Conservation (phyloP, 306 rosid genomes). For the Begonia masoniana region DNA sequence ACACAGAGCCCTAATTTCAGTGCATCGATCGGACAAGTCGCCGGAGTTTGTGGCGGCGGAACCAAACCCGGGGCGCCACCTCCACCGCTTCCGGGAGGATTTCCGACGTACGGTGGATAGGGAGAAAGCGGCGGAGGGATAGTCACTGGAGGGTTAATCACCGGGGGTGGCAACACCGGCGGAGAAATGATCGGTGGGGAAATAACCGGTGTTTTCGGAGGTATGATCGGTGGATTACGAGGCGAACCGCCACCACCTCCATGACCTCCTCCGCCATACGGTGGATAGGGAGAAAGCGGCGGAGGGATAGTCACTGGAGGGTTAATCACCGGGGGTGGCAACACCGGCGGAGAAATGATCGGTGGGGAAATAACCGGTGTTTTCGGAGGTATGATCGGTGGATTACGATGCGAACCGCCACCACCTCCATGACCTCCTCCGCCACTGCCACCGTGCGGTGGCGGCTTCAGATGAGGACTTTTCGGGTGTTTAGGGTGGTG, state of each 20-base stretch:
- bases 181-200: conserved; percentile 38
- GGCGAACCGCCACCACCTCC: neutral
- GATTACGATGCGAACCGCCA: neutral
- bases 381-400: neutral
- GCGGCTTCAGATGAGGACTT: conserved; percentile 17
- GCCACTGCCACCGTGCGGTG: conserved; percentile 31
- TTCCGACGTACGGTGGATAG: conserved; percentile 5
- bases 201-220: neutral
- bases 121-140: conserved; percentile 7
- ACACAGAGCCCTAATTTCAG: conserved; percentile 69
- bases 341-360: conserved; percentile 31
- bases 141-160: conserved; percentile 36
- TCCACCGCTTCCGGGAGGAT: conserved; percentile 8
- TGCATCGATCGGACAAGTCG: conserved; percentile 62
- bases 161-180: conserved; percentile 36
- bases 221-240: too few relatives aligned
- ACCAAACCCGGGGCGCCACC: conserved; percentile 7
- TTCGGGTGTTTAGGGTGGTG: conserved; percentile 24
- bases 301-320: conserved; percentile 53
- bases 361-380: conserved; percentile 19
- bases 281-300: conserved; percentile 30
- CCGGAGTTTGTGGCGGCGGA: conserved; percentile 21
- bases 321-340: conserved; percentile 30
- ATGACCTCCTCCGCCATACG: conserved; percentile 16
- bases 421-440: neutral